A percentile compares a stretch with the other conserved stretches of the same genome.
Evolutionary conservation across 2,329 filamentous ascomycete genomes (phyloP).

Genomic region (Zasmidium angulare): DNA sequence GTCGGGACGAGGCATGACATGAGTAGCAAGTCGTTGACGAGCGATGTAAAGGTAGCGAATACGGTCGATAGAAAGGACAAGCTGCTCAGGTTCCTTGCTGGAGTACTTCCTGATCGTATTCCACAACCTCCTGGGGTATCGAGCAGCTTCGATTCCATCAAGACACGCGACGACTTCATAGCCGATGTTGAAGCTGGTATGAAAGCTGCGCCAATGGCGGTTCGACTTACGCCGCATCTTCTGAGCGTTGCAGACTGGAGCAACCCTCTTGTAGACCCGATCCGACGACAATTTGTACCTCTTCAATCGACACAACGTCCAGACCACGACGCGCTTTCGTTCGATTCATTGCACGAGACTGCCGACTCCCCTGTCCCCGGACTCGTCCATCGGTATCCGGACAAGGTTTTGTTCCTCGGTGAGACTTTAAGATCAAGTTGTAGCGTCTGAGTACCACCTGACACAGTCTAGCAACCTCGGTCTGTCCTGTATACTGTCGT

Average conservation of each 20-base stretch:
- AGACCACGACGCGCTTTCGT: constrained; percentile 55
- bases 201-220: constrained; percentile 57
- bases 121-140: constrained; percentile 35
- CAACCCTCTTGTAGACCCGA: constrained; percentile 58
- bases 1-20: not conserved
- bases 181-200: constrained; percentile 56
- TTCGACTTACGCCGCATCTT: constrained; percentile 61
- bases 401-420: constrained; percentile 64
- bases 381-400: constrained; percentile 63
- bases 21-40: constrained; percentile 2
- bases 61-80: constrained; percentile 50
- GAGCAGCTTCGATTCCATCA: constrained; percentile 34
- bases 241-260: constrained; percentile 61
- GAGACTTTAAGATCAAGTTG: constrained; percentile 24
- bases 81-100: constrained; percentile 51
- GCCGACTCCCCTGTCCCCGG: constrained; percentile 57
- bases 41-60: constrained; percentile 44
- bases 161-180: constrained; percentile 55
- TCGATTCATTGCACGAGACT: constrained; percentile 62
- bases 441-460: not conserved
- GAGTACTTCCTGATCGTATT: constrained; percentile 53
- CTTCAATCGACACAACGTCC: constrained; percentile 53
- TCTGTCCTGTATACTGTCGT: constrained; percentile 63
- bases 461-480: constrained; percentile 50
- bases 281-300: constrained; percentile 62